These are phyloP conservation scores for Xylaria arbuscula DNA, from an alignment of 2,329 filamentous ascomycete genomes.

Conservation along the genomic window DNA sequence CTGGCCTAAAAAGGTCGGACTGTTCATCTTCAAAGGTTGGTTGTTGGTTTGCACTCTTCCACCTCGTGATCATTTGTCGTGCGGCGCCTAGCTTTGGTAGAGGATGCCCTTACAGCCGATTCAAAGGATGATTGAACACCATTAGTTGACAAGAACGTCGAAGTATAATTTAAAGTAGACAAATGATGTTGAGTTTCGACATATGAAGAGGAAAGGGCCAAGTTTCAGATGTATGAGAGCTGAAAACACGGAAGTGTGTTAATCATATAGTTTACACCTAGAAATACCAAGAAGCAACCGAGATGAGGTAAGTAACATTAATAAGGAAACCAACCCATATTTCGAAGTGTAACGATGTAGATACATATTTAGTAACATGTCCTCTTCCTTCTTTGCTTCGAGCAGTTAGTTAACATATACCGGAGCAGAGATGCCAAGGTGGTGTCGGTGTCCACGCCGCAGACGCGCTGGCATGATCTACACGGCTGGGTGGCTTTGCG, in stretches of 20 bases:
- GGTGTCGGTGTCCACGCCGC: not conserved
- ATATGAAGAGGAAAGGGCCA: not conserved
- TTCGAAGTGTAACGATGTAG: not conserved
- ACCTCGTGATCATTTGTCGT: not conserved
- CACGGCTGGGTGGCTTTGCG: not conserved
- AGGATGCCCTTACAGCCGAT: not conserved
- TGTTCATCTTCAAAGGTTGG: not conserved
- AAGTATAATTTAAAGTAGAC: not conserved
- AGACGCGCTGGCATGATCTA: not conserved
- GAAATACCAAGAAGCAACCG: not conserved
- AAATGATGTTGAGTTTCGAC: not conserved
- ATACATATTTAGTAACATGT: not conserved
- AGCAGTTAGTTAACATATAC: not conserved
- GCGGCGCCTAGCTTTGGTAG: not conserved
- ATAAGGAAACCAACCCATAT: not conserved
- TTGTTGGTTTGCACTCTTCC: not conserved
- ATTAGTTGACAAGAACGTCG: not conserved
- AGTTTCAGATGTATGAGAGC: not conserved
- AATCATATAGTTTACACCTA: not conserved
- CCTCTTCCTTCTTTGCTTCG: not conserved
- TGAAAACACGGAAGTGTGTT: not conserved
- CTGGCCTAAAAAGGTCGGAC: not conserved
- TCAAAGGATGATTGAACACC: not conserved
- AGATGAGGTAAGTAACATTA: not conserved
- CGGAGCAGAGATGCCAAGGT: not conserved